phyloP scores from a whole-genome alignment of 345 rosid genomes.

The Viola odorata region DNA sequence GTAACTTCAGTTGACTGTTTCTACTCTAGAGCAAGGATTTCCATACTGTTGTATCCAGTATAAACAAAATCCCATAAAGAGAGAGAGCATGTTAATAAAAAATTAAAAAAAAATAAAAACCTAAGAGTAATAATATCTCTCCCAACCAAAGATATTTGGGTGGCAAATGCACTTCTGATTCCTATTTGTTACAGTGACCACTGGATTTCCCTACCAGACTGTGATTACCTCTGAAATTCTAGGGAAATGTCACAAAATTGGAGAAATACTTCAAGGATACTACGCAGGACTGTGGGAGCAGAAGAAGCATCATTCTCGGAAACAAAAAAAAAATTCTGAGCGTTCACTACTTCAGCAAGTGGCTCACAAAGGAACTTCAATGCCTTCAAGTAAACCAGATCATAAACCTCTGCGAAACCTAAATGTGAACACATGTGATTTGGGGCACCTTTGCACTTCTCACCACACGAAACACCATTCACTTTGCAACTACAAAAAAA shows the following conservation, averaged over 20 bases:
- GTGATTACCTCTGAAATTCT: slow-evolving; percentile 44
- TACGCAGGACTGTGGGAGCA: slow-evolving; percentile 34
- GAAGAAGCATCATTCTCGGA: slow-evolving; percentile 36
- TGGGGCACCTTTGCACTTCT: slow-evolving; percentile 16
- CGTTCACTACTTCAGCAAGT: slow-evolving; percentile 60
- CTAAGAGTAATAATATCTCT: background rate
- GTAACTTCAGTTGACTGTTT: too few relatives aligned
- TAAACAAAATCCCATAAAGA: too few relatives aligned
- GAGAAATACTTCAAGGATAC: slow-evolving; percentile 50
- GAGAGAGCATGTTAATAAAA: too few relatives aligned
- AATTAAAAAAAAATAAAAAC: background rate
- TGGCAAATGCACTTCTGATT: background rate
- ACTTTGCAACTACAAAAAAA: slow-evolving; percentile 30
- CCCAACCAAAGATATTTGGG: background rate
- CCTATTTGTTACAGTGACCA: background rate
- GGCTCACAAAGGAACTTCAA: slow-evolving; percentile 76
- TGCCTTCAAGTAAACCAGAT: slow-evolving; percentile 42
- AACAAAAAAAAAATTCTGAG: slow-evolving; percentile 47
- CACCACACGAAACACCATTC: slow-evolving; percentile 16
- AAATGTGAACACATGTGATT: slow-evolving; percentile 19
- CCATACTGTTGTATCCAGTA: too few relatives aligned
- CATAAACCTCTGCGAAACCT: slow-evolving; percentile 30
- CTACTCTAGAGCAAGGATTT: too few relatives aligned
- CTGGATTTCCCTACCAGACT: background rate
- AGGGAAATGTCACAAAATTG: slow-evolving; percentile 48